Base-by-base conservation (phyloP, 2,329 filamentous ascomycete genomes). In the Aureobasidium sp. region DNA sequence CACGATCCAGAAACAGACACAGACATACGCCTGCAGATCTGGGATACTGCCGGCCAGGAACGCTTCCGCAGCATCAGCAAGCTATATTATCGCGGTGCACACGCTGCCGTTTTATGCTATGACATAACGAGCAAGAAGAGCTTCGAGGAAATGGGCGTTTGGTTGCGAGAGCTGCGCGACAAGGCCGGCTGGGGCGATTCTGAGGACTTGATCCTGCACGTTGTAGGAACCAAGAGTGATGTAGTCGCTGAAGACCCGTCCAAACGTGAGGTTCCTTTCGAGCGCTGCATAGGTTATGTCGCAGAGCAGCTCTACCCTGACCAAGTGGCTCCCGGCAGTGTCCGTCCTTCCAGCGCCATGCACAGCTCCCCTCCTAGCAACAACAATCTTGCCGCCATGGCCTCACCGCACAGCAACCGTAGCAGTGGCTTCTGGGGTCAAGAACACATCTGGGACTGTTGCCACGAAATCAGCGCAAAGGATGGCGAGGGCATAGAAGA, bases 1-100 rank as follows among this genome's bases (percentile, higher is more conserved):
- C 73, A 79, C 57, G 92, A 97, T 75, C 85, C 84, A 65, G 90
- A 96, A 72, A 90, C 88, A 26, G 90, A 93, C 69, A 94, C 91
- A 1, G 82, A 89, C 27, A 91, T 97, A 39, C 86, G 92, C n/a
- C 80, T 97, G 41, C 92, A 97, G 72, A 95, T 97, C 68, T 97
- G 92, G 92, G 92, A 97, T 73, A 97, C 92, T 37, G 91, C 93
- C 62, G 93, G 93, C 64, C 93, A 99, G 73, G 93, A 99, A 78
- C 86, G 93, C 62, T 99, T 97, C 75, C 86, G 93, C 69, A 92
- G 89, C 65, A 97, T 99, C 70, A 95, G 91, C 10, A 88, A 92
- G 62, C 85, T 99, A 60, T 97, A 97, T 80, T 99, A 99, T 77
- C 88, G 93, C 71, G 92, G 92, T 72, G 93, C 93, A 65, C 93